Base-by-base conservation (phyloP, 2,329 filamentous ascomycete species). In the Daldinia eschscholtzii region DNA sequence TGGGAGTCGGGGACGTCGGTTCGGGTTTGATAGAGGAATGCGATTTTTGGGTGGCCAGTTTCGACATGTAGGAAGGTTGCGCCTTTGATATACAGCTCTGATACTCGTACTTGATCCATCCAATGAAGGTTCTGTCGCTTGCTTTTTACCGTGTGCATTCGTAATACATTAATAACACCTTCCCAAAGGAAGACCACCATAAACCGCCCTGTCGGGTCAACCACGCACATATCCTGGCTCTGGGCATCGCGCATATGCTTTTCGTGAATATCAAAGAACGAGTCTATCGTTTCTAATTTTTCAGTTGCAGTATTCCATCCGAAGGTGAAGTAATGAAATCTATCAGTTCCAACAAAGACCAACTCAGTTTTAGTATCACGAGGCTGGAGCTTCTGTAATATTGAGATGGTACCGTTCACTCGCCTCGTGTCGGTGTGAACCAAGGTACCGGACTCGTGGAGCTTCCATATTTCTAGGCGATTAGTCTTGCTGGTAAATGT, bases 301-400 rank as follows among this genome's bases (percentile, higher is more conserved):
- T 80, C 80, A 4, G 76, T 83, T 77, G 86, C 80, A 0, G 85
- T 76, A 74, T 98, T 90, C 94, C 96, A 99, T 15, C 87, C 89
- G 20, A 97, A 80, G 1, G 93, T 97, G 79, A 98, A 97, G 82
- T 97, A 98, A 75, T 94, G 91, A 74, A 93, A 92, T 62, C 92
- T 89, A 77, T 97, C 92, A 53, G 96, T 99, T 57, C 94, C 95
- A 64, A 99, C 87, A 78, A 99, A 97, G 68, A 99, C 88, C 69
- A 98, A 89, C 74, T 98, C 94, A 55, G 90, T 93, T 4, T 85
- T 81, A 30, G 91, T 90, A 73, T 93, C 88, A 56, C 89, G 88
- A 5, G 94, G 93, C 28, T 89, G 89, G 55, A 99, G 85, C 76
- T 90, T 91, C 76, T 96, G 88, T 13, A 98, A 87, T 84, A 98